Conservation (phyloP, 2,329 filamentous ascomycete species). For the Exophiala sp. region DNA sequence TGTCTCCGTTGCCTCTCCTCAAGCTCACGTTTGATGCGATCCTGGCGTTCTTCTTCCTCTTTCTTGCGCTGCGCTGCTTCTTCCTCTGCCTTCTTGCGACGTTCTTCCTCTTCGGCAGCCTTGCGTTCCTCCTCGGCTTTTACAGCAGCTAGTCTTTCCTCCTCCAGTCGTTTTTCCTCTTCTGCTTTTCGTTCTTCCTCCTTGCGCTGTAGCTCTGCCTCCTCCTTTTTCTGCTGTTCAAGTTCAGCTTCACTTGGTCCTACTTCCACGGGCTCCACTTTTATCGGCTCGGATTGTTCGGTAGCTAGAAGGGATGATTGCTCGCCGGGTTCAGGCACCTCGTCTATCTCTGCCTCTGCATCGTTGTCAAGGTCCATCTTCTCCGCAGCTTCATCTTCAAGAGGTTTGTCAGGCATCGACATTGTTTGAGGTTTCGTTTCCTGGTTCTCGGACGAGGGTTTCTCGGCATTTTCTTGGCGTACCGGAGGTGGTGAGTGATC, state of each 20-base stretch:
- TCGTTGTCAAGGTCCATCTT: conserved; percentile 7
- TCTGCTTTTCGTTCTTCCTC: conserved; percentile 22
- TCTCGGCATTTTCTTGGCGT: conserved; percentile 4
- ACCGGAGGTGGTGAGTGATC: conserved; percentile 1
- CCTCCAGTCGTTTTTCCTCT: conserved; percentile 22
- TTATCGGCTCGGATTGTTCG: conserved; percentile 25
- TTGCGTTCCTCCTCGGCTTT: conserved; percentile 37
- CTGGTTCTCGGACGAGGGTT: background rate
- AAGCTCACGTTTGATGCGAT: conserved; percentile 32
- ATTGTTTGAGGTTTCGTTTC: background rate
- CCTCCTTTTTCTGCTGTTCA: conserved; percentile 18
- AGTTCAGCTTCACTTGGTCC: conserved; percentile 20
- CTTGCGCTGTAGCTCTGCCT: conserved; percentile 4
- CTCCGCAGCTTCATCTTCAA: background rate
- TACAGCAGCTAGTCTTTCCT: conserved; percentile 26
- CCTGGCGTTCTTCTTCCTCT: conserved; percentile 46
- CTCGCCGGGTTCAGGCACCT: background rate
- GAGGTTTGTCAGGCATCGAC: background rate
- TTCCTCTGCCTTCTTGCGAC: conserved; percentile 40
- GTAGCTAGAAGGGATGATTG: conserved; percentile 24
- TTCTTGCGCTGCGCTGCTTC: conserved; percentile 39
- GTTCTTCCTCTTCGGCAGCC: conserved; percentile 35
- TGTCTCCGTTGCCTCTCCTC: conserved; percentile 43
- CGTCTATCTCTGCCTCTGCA: background rate
- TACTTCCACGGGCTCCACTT: conserved; percentile 23